Conservation (phyloP, 257 asterid species). For the Echites panduratus region DNA sequence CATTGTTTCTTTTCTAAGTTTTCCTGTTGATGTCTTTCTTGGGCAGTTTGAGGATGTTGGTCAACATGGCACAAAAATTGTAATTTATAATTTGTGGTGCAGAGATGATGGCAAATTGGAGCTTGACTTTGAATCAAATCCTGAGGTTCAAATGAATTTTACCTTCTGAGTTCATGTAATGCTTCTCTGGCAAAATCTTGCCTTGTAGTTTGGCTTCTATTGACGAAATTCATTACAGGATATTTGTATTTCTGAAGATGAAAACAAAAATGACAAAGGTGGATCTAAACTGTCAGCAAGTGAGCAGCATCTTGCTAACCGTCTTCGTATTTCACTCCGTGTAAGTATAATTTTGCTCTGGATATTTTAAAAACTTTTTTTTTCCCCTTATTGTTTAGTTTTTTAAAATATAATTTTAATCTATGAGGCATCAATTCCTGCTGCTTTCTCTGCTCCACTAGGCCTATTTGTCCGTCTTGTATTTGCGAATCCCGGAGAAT, state of each 20-base stretch:
- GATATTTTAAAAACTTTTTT: neutral
- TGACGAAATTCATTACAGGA: conserved; percentile 49
- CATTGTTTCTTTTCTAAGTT: neutral
- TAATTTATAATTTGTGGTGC: conserved; percentile 79
- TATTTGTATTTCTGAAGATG: conserved; percentile 47
- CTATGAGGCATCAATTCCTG: conserved; percentile 1
- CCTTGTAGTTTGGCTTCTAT: conserved; percentile 14
- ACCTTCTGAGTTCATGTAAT: conserved; percentile 9
- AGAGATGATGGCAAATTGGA: conserved; percentile 66
- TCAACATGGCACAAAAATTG: conserved; percentile 68
- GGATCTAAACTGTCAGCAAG: conserved; percentile 25
- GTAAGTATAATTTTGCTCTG: conserved; percentile 36
- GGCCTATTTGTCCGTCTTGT: conserved; percentile 83
- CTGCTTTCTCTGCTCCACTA: conserved; percentile 36
- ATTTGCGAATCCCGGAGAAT: conserved; percentile 50
- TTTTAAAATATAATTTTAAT: neutral
- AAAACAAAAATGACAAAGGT: conserved; percentile 20
- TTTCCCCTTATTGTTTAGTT: too few relatives aligned
- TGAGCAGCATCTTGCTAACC: conserved; percentile 75
- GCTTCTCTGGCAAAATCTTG: conserved; percentile 10
- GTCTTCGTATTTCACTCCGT: conserved; percentile 74
- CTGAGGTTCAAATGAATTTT: conserved; percentile 49
- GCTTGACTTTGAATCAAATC: conserved; percentile 78
- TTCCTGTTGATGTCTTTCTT: conserved; percentile 4
- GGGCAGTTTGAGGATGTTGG: conserved; percentile 75